Evolutionary conservation across 2,329 filamentous ascomycete species (phyloP).

Genomic region (Plenodomus biglobosus): DNA sequence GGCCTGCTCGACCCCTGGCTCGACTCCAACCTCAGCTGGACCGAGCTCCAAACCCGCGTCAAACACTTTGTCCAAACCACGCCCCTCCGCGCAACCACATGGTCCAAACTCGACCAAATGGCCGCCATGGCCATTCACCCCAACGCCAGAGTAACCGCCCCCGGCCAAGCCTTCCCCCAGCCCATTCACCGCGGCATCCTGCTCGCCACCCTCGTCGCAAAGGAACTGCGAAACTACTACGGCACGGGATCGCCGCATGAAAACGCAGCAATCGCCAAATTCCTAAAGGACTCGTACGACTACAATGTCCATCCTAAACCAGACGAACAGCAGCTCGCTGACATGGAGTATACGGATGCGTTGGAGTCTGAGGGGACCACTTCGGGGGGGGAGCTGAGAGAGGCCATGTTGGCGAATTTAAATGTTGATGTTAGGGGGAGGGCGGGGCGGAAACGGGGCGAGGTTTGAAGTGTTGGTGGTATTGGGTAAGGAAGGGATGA

Average conservation of each 20-base stretch:
- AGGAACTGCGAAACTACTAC: slow-evolving; percentile 23
- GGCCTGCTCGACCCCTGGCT: slow-evolving; percentile 20
- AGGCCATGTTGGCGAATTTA: slow-evolving; percentile 8
- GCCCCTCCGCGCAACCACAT: slow-evolving; percentile 23
- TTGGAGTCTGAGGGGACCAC: slow-evolving; percentile 3
- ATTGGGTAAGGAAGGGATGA: too few relatives aligned
- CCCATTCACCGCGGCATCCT: slow-evolving; percentile 11
- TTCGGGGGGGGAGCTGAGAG: slow-evolving; percentile 14
- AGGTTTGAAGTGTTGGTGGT: too few relatives aligned
- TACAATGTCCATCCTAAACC: slow-evolving; percentile 15
- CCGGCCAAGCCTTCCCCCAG: slow-evolving; percentile 3
- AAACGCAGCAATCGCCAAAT: slow-evolving; percentile 21
- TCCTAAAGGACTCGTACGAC: slow-evolving; percentile 17
- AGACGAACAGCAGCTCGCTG: not conserved
- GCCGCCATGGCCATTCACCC: slow-evolving; percentile 28
- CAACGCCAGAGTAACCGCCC: slow-evolving; percentile 11
- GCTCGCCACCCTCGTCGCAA: slow-evolving; percentile 21
- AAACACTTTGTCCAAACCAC: slow-evolving; percentile 19
- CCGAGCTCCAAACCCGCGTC: slow-evolving; percentile 20
- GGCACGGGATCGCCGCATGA: slow-evolving; percentile 21
- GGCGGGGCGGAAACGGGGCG: too few relatives aligned
- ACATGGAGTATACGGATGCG: too few relatives aligned
- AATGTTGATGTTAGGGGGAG: not conserved
- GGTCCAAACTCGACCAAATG: slow-evolving; percentile 20
- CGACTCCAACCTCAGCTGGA: slow-evolving; percentile 10